Evolutionary conservation across 345 rosid genomes (phyloP).

Genomic region (Lepidium didymum): DNA sequence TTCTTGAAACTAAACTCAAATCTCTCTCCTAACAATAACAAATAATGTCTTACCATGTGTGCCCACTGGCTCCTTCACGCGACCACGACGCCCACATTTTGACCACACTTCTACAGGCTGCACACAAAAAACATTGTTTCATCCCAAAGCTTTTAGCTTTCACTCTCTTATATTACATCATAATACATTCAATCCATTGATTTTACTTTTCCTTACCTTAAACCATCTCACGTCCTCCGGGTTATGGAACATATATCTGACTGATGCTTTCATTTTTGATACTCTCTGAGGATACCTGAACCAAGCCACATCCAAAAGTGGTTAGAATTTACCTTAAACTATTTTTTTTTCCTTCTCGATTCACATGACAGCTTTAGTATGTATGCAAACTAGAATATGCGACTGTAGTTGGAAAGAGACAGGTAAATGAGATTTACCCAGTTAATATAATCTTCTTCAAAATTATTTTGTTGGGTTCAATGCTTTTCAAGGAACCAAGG

Average conservation of each 20-base stretch:
- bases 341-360: background rate
- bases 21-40: background rate
- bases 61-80: conserved; percentile 88
- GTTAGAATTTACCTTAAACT: background rate
- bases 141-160: background rate
- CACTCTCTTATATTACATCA: background rate
- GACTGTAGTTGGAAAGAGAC: background rate
- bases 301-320: background rate
- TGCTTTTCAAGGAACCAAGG: conserved; percentile 78
- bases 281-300: conserved; percentile 92
- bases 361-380: background rate
- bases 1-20: background rate
- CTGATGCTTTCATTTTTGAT: conserved; percentile 74
- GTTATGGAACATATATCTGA: conserved; percentile 81
- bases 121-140: conserved; percentile 8
- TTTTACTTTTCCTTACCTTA: conserved; percentile 56
- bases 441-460: conserved; percentile 84
- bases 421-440: conserved; percentile 48
- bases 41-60: conserved; percentile 72
- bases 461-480: conserved; percentile 75
- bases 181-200: background rate
- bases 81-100: conserved; percentile 79
- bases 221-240: conserved; percentile 97
- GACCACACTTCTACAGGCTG: conserved; percentile 95
- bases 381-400: no score